Conservation (phyloP, 2,329 filamentous ascomycete species). For the Sarocladium brachiariae region DNA sequence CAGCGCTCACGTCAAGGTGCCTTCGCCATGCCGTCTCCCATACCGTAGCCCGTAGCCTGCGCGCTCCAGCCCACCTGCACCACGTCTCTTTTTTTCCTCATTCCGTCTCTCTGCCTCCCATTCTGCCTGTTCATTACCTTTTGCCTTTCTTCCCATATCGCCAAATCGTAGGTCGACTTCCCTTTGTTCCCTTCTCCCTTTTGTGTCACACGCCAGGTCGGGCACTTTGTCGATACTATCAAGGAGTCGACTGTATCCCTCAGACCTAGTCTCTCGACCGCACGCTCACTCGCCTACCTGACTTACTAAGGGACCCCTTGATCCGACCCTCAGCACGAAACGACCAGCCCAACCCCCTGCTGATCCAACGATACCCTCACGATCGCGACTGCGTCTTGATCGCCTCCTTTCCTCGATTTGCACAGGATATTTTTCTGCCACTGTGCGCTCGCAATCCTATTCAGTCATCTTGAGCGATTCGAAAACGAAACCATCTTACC, state of each 20-base stretch:
- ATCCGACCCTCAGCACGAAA: not conserved
- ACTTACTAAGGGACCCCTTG: not conserved
- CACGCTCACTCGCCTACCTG: slow-evolving; percentile 2
- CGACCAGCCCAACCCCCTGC: not conserved
- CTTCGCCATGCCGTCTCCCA: slow-evolving; percentile 5
- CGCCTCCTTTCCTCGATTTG: not conserved
- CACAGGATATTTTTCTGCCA: not conserved
- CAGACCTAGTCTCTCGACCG: not conserved
- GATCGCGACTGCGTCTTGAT: not conserved
- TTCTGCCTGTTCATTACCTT: not conserved
- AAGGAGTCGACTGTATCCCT: not conserved
- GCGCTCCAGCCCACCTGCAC: slow-evolving; percentile 7
- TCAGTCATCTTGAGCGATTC: not conserved
- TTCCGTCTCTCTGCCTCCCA: not conserved
- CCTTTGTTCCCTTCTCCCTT: not conserved
- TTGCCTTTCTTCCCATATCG: not conserved
- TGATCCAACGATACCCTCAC: slow-evolving; percentile 8
- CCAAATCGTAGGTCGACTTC: not conserved
- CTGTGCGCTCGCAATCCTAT: not conserved
- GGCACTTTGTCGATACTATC: not conserved
- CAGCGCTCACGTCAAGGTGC: not conserved
- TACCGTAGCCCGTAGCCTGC: not conserved
- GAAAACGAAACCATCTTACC: not conserved
- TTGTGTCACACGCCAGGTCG: not conserved
- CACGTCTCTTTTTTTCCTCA: slow-evolving; percentile 10